These are phyloP conservation scores for Apiospora rasikravindrae DNA, from an alignment of 2,329 filamentous ascomycete species.

Conservation along the genomic window DNA sequence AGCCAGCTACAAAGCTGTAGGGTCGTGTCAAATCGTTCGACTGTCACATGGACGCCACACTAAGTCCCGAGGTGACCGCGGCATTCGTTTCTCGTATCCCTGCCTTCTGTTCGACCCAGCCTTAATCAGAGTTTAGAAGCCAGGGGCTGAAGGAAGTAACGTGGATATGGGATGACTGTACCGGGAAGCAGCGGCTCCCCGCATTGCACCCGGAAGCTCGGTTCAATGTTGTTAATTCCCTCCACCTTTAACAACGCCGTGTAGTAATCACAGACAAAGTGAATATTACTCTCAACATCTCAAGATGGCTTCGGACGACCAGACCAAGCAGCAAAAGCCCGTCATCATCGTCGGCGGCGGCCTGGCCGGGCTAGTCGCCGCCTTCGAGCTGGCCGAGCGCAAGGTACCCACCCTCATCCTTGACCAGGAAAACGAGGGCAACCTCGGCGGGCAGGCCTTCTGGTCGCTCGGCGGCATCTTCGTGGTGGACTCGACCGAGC, in stretches of 20 bases:
- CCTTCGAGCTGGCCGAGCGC: constrained; percentile 59
- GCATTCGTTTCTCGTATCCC: neutral
- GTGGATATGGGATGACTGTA: neutral
- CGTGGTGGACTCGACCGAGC: constrained; percentile 61
- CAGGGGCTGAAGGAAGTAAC: neutral
- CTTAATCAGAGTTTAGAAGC: neutral
- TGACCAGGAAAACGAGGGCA: constrained; percentile 63
- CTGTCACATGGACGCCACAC: neutral
- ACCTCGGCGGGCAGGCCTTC: constrained; percentile 66
- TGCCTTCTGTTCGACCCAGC: neutral
- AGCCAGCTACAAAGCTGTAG: neutral
- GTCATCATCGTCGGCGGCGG: constrained; percentile 63
- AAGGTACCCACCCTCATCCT: constrained; percentile 56
- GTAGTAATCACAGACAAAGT: neutral
- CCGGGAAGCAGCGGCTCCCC: constrained; percentile 2
- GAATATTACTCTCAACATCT: neutral
- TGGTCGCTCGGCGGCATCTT: constrained; percentile 69
- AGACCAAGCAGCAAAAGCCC: constrained; percentile 33
- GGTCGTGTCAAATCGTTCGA: neutral
- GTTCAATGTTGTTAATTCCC: neutral
- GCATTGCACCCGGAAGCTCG: neutral
- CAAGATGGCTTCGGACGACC: neutral
- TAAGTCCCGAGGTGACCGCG: neutral
- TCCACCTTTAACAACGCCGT: neutral
- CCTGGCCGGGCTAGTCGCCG: constrained; percentile 64